Percentiles rank a stretch among this genome's conserved stretches.
phyloP scores from a whole-genome alignment of 2,329 filamentous ascomycete genomes.

The Sporothrix mexicana region DNA sequence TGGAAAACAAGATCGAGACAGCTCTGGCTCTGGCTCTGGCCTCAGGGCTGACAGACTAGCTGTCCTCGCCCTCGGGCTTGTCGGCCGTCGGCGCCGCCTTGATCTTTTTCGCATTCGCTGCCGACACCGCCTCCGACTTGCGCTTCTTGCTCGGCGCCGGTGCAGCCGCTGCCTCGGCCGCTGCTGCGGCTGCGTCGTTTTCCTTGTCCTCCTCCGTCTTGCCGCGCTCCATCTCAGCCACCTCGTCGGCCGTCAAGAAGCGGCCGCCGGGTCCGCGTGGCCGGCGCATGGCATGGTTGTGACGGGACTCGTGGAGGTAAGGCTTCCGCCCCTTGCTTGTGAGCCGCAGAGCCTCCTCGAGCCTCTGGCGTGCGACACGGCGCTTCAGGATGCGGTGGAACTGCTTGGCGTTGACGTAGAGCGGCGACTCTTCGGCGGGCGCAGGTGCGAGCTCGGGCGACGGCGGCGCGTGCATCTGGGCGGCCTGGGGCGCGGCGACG shows the following conservation, averaged over 20 bases:
- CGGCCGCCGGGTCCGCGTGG: slow-evolving; percentile 92
- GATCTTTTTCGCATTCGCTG: slow-evolving; percentile 59
- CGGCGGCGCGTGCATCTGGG: slow-evolving; percentile 71
- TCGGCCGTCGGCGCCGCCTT: slow-evolving; percentile 52
- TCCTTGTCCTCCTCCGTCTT: slow-evolving; percentile 53
- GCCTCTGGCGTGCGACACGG: slow-evolving; percentile 86
- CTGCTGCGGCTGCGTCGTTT: slow-evolving; percentile 41
- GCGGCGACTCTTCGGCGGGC: slow-evolving; percentile 83
- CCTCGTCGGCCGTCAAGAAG: slow-evolving; percentile 95
- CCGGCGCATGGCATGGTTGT: slow-evolving; percentile 97
- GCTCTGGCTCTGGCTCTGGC: too few species aligned
- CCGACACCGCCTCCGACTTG: slow-evolving; percentile 60
- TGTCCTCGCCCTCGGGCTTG: slow-evolving; percentile 44
- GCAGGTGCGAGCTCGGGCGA: slow-evolving; percentile 79
- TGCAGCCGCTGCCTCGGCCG: slow-evolving; percentile 36
- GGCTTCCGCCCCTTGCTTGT: slow-evolving; percentile 96
- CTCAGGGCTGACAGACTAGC: slow-evolving; percentile 29
- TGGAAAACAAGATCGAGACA: neutral
- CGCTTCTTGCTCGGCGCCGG: slow-evolving; percentile 57
- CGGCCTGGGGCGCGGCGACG: slow-evolving; percentile 60
- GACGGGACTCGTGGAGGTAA: slow-evolving; percentile 94
- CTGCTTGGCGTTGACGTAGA: slow-evolving; percentile 98
- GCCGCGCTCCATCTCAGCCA: slow-evolving; percentile 81
- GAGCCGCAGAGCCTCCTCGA: slow-evolving; percentile 89
- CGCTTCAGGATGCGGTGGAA: slow-evolving; percentile 97